phyloP scores from a whole-genome alignment of 257 asterid species.

The Marsdenia floribunda region DNA sequence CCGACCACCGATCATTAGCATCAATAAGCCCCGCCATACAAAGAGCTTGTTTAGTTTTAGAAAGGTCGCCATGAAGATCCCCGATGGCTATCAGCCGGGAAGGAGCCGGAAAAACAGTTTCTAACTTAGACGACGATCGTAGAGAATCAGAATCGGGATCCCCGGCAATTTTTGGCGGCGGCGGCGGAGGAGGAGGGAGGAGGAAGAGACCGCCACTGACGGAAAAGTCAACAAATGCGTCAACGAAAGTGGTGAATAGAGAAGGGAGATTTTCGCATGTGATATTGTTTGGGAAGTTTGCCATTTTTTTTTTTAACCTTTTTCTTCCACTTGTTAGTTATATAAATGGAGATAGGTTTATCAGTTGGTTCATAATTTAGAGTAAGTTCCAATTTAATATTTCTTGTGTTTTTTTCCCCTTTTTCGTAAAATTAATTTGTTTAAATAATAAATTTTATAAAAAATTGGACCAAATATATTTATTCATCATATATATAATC shows the following conservation, averaged over 20 bases:
- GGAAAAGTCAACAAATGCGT: constrained; percentile 82
- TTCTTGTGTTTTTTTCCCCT: too few relatives aligned
- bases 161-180: constrained; percentile 4
- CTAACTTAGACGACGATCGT: constrained; percentile 20
- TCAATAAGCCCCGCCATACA: constrained; percentile 66
- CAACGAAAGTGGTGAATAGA: constrained; percentile 59
- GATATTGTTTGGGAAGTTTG: constrained; percentile 22
- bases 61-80: constrained; percentile 91
- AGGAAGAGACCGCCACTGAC: constrained; percentile 84
- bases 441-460: too few relatives aligned
- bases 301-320: constrained; percentile 8
- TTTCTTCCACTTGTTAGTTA: constrained; percentile 42
- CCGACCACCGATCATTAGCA: constrained; percentile 60
- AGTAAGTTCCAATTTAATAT: too few relatives aligned
- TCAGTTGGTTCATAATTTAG: too few relatives aligned
- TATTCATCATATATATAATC: too few relatives aligned
- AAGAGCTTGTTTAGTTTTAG: constrained; percentile 67
- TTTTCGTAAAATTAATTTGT: too few relatives aligned
- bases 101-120: constrained; percentile 58
- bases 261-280: constrained; percentile 57
- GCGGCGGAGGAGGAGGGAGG: constrained; percentile 30
- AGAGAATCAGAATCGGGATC: not conserved
- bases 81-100: constrained; percentile 80
- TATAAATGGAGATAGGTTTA: constrained; percentile 11
- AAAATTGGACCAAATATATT: too few relatives aligned